These are phyloP conservation scores for Jaenimonas drosophilae DNA, from an alignment of 208 protist genomes.

Conservation along the genomic window DNA sequence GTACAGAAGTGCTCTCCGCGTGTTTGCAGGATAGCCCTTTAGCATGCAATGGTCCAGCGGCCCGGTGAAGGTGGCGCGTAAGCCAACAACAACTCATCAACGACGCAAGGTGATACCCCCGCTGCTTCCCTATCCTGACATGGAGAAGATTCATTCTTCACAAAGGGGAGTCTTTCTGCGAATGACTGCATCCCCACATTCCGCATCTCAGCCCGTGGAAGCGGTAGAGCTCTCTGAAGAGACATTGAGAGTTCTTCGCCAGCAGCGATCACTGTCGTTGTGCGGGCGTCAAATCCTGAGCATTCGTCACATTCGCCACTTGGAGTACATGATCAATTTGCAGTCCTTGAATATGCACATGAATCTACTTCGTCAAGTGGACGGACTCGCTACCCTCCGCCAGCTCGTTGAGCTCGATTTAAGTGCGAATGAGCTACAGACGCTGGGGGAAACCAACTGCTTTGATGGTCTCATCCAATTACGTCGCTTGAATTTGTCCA, in stretches of 20 bases:
- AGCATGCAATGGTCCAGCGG: too few relatives aligned
- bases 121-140: too few relatives aligned
- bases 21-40: too few relatives aligned
- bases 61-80: too few relatives aligned
- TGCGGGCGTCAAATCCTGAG: slow-evolving; percentile 52
- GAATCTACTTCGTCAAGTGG: slow-evolving; percentile 46
- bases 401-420: slow-evolving; percentile 66
- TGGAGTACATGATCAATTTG: slow-evolving; percentile 41
- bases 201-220: too few relatives aligned
- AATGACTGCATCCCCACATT: too few relatives aligned
- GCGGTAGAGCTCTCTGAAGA: too few relatives aligned
- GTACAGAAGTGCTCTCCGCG: too few relatives aligned
- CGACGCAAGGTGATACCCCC: too few relatives aligned
- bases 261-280: slow-evolving; percentile 48
- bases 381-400: slow-evolving; percentile 21
- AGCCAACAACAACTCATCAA: too few relatives aligned
- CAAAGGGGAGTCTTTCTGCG: too few relatives aligned
- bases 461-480: slow-evolving; percentile 38
- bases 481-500: slow-evolving; percentile 61
- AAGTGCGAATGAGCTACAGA: slow-evolving; percentile 62
- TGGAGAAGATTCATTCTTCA: too few relatives aligned
- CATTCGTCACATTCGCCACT: slow-evolving; percentile 47
- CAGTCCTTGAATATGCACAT: slow-evolving; percentile 66
- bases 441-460: slow-evolving; percentile 12
- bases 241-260: slow-evolving; percentile 15